Conservation (phyloP, 768 basidiomycete species). For the Lanmaoa pseudosensibilis region DNA sequence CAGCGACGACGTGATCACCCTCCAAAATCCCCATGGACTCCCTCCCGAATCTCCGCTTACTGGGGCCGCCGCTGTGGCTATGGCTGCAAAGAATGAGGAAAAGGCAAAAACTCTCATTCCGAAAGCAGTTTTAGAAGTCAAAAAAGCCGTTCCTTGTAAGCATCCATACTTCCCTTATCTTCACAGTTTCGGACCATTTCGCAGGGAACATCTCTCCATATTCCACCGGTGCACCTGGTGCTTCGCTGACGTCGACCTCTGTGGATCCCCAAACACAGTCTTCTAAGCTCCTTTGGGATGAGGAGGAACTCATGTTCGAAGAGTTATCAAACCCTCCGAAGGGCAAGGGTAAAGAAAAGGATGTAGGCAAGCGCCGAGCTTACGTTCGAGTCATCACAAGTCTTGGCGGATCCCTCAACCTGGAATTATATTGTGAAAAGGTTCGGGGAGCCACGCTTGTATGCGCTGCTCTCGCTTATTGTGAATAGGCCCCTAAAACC, state of each 20-base stretch:
- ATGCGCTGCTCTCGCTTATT: not conserved
- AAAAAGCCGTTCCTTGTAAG: constrained; percentile 68
- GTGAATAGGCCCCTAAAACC: constrained; percentile 85
- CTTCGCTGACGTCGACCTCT: constrained; percentile 91
- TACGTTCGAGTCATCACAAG: constrained; percentile 96
- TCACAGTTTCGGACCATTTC: constrained; percentile 2
- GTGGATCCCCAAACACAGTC: constrained; percentile 67
- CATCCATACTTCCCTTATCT: not conserved
- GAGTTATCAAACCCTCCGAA: constrained; percentile 78
- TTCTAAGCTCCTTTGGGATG: constrained; percentile 92
- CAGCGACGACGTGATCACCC: constrained; percentile 87
- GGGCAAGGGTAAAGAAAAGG: constrained; percentile 91
- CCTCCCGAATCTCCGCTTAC: constrained; percentile 53
- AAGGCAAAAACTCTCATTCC: constrained; percentile 29
- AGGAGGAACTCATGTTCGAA: constrained; percentile 99
- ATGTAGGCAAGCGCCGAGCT: constrained; percentile 85
- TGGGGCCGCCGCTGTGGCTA: constrained; percentile 26
- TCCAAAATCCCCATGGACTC: constrained; percentile 87
- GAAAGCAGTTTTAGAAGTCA: constrained; percentile 41
- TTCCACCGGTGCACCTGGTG: constrained; percentile 86
- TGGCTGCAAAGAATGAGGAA: constrained; percentile 37
- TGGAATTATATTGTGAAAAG: constrained; percentile 89
- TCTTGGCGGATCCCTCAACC: constrained; percentile 82
- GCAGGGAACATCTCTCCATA: constrained; percentile 91
- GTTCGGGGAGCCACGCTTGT: constrained; percentile 35